Base-by-base conservation (phyloP, 2,329 filamentous ascomycete species). In the Cyphellophora europaea region DNA sequence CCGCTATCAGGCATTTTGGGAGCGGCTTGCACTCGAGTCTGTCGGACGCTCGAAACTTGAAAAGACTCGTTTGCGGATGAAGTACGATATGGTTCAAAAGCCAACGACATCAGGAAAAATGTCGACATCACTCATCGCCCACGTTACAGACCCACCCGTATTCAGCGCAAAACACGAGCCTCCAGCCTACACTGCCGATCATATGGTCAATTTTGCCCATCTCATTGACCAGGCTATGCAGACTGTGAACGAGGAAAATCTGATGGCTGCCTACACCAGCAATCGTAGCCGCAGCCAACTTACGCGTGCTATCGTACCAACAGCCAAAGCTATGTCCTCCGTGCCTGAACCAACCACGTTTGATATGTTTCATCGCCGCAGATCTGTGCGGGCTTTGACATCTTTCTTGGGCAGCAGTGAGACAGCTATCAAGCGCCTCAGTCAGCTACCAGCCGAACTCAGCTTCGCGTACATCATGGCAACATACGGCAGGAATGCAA, bases 11-110 rank as follows among this genome's bases (percentile, higher is more conserved):
- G 57, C 65, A 4, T 74, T 71, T 50, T 74, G 73, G 42, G 56
- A 61, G 5, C 67, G 69, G 39, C 55, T 74, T 3, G 58, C 69
- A 0, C 60, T 62, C 11, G 57, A 63, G 41, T 68, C 66, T 0
- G 57, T 73, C 5, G 71, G 72, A 41, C 61, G 62, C 8, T 69
- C 69, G 0, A 63, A 65, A 37, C 56, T 73, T 4, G 71, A 74
- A 49, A 58, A 55, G 14, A 72, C 71, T 43, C 69, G 70, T 0
- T 69, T 69, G 0, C 55, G 70, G 4, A 65, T 68, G 0, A 54
- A 70, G 4, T 74, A 71, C 69, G 60, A 65, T 12, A 25, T 25
- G 8, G 59, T 71, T 2, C 55, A 74, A 5, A 58, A 63, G 0
- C 58, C 63, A 19, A 65, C 61, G 27, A 58, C 73, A 11, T n/a